Evolutionary conservation across 345 rosid genomes (phyloP), one percentile per base, ranked within the genome.

Genomic region (Eucalyptus viminalis): DNA sequence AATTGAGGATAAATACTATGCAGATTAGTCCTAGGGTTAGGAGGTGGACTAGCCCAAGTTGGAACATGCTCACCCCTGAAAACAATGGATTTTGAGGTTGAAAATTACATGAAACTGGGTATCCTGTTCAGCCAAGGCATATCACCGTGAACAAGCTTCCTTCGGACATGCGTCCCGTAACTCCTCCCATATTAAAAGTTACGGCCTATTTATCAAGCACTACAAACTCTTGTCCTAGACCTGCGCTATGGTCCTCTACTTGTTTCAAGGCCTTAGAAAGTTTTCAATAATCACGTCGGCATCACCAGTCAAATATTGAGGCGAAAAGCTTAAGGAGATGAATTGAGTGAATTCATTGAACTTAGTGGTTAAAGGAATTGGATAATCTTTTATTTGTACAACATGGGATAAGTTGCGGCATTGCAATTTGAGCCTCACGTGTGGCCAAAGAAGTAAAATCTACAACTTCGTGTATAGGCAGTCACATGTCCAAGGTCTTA

Each of bases 11-110:
- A 0, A 21, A 53, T 21, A 53, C 4, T 19, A 53, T 53, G 11
- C 5, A 0, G 25, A 53, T 0, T 53, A 0, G 2, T 53, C 58
- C 0, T 53, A 53, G 1, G 0, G 11, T 53, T 19, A 53, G 58
- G 58, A 21, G 11, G 58, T 53, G 11, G 58, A 53, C 25, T 0
- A 0, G 1, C 58, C 25, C 11, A 8, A 53, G 11, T 2, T 53
- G 58, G 58, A 53, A 0, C 58, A 53, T 53, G 58, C 58, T 53
- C 5, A 17, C 56, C 56, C 54, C 22, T 4, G 22, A 29, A 65
- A 65, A n/a, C 19, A 29, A 65, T n/a, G 72, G 72, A 65, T 65
- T 65, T 65, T 65, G 72, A 65, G 72, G 19, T n/a, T 15, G 34
- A n/a, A 65, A 65, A 65, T 6, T 16, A 65, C 72, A 14, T 4